These are phyloP conservation scores for Diaporthe amygdali DNA, from an alignment of 2,329 filamentous ascomycete species.

Conservation along the genomic window DNA sequence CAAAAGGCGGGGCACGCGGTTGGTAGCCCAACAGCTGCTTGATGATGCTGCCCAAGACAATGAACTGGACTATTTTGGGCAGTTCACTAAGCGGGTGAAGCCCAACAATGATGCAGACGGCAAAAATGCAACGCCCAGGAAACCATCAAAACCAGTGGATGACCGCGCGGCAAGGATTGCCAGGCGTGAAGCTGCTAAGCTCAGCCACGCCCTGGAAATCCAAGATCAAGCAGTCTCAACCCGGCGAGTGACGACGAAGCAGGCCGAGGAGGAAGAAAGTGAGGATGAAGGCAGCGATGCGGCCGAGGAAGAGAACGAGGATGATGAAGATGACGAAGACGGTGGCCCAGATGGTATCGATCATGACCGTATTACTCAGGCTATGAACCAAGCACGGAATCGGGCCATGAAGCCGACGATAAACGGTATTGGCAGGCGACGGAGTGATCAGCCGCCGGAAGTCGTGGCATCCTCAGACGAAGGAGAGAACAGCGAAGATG, in stretches of 20 bases:
- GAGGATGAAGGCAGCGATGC: neutral
- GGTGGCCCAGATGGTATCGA: neutral
- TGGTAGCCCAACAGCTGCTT: neutral
- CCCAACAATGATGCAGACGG: neutral
- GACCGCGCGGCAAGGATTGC: neutral
- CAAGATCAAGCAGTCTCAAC: neutral
- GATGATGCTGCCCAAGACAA: neutral
- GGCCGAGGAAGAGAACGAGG: neutral
- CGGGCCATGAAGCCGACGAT: neutral
- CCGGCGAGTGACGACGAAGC: neutral
- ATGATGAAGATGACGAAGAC: constrained; percentile 13
- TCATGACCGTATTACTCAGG: neutral
- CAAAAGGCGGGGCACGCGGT: neutral
- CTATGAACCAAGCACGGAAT: constrained; percentile 15
- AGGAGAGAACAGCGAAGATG: neutral
- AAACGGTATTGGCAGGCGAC: neutral
- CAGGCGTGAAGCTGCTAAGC: neutral
- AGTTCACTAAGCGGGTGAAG: constrained; percentile 1
- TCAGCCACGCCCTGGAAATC: neutral
- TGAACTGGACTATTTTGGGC: constrained; percentile 12
- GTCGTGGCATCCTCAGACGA: neutral
- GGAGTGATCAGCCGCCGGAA: neutral
- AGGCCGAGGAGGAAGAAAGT: neutral
- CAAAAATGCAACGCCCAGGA: neutral
- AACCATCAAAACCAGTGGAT: neutral